phyloP scores from a whole-genome alignment of 148 eudicot species.

The Amaranthus cruentus region DNA sequence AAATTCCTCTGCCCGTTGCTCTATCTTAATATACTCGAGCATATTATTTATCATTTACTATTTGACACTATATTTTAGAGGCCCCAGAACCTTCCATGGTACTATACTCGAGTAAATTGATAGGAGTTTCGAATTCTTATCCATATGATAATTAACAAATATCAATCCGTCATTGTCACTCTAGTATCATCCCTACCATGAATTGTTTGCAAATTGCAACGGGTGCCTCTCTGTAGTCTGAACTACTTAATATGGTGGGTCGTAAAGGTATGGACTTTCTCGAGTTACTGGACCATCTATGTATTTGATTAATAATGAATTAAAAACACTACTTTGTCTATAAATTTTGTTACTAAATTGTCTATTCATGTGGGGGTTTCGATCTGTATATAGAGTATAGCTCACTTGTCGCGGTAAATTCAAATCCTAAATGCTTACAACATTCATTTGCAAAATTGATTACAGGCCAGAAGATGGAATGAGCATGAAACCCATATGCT shows the following conservation, averaged over 20 bases:
- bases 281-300: background rate
- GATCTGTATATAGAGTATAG: background rate
- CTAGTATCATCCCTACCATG: background rate
- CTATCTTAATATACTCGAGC: too few relatives aligned
- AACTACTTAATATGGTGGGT: background rate
- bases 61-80: too few relatives aligned
- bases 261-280: background rate
- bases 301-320: too few relatives aligned
- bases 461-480: constrained; percentile 75
- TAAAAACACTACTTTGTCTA: too few relatives aligned
- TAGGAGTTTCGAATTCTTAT: background rate
- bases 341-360: too few relatives aligned
- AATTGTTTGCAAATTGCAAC: background rate
- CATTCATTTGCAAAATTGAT: constrained; percentile 7
- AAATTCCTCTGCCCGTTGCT: too few relatives aligned
- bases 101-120: too few relatives aligned
- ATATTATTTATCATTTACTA: too few relatives aligned
- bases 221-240: background rate
- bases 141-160: background rate
- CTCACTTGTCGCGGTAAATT: background rate
- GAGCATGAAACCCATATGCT: constrained; percentile 59
- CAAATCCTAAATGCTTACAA: constrained; percentile 1
- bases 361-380: too few relatives aligned
- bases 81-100: too few relatives aligned
- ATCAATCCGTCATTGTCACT: constrained; percentile 2